Conservation (phyloP, 2,329 filamentous ascomycete species). For the Ilyonectria sp. region DNA sequence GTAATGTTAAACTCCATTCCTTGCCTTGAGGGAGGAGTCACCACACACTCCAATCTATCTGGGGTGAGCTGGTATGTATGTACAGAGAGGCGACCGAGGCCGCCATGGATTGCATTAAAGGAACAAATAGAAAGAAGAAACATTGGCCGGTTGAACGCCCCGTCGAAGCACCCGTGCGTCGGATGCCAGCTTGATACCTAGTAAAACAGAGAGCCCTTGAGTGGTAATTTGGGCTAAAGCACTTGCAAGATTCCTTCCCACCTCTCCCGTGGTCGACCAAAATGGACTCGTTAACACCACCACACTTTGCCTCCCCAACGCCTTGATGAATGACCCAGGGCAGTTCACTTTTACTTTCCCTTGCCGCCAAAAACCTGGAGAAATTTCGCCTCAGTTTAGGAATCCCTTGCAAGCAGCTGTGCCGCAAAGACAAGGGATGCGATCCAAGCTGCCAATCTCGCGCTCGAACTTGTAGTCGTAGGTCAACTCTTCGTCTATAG, state of each 20-base stretch:
- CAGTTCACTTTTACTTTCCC: conserved; percentile 38
- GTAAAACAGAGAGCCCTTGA: conserved; percentile 33
- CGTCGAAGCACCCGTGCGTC: conserved; percentile 34
- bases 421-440: conserved; percentile 97
- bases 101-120: conserved; percentile 24
- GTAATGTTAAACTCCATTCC: conserved; percentile 29
- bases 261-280: conserved; percentile 25
- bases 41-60: conserved; percentile 32
- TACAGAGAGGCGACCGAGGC: conserved; percentile 21
- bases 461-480: conserved; percentile 99
- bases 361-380: conserved; percentile 26
- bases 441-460: conserved; percentile 93
- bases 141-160: conserved; percentile 47
- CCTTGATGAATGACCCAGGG: conserved; percentile 40
- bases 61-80: conserved; percentile 26
- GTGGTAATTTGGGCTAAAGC: conserved; percentile 12
- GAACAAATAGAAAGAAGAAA: conserved; percentile 29
- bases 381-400: conserved; percentile 79
- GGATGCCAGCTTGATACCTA: conserved; percentile 30
- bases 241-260: conserved; percentile 19
- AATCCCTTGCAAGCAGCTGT: conserved; percentile 98
- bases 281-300: conserved; percentile 27
- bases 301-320: conserved; percentile 36
- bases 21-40: conserved; percentile 11
- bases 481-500: conserved; percentile 94